Conservation (phyloP, 805 yeast genomes). For the Ogataea populi-albae region DNA sequence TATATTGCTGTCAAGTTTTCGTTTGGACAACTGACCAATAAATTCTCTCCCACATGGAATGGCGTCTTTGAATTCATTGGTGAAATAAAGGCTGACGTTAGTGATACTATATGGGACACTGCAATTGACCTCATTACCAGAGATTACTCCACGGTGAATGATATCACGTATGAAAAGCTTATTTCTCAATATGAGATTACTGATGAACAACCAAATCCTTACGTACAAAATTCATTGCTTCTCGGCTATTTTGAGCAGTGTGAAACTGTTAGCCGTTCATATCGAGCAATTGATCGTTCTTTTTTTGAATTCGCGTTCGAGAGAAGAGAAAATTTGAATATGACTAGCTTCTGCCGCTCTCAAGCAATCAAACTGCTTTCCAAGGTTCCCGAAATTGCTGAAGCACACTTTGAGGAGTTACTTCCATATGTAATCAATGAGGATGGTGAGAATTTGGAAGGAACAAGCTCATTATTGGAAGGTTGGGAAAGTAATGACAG, state of each 20-base stretch:
- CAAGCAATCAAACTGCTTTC: constrained; percentile 58
- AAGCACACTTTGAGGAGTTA: constrained; percentile 52
- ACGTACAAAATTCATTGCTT: constrained; percentile 1
- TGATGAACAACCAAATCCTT: not conserved
- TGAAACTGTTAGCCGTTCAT: constrained; percentile 22
- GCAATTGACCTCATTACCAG: constrained; percentile 36
- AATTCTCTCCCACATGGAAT: constrained; percentile 84
- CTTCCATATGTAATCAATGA: constrained; percentile 54
- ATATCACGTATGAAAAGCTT: too few relatives aligned
- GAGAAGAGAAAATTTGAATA: constrained; percentile 36
- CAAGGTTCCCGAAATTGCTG: constrained; percentile 66
- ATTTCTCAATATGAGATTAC: not conserved
- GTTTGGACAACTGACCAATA: constrained; percentile 69
- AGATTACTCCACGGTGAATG: constrained; percentile 12
- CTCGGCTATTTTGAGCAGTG: not conserved
- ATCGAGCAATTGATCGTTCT: constrained; percentile 34
- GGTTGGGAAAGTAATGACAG: constrained; percentile 44
- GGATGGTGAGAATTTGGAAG: constrained; percentile 31
- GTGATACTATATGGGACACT: constrained; percentile 54
- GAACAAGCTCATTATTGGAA: constrained; percentile 21
- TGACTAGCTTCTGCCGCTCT: constrained; percentile 47
- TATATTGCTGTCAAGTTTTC: constrained; percentile 44
- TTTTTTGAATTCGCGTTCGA: constrained; percentile 37
- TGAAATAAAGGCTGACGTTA: constrained; percentile 39
- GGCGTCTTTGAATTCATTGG: constrained; percentile 65